Evolutionary conservation across 1,139 yeast species (phyloP).

Genomic region (Scheffersomyces stambukii): DNA sequence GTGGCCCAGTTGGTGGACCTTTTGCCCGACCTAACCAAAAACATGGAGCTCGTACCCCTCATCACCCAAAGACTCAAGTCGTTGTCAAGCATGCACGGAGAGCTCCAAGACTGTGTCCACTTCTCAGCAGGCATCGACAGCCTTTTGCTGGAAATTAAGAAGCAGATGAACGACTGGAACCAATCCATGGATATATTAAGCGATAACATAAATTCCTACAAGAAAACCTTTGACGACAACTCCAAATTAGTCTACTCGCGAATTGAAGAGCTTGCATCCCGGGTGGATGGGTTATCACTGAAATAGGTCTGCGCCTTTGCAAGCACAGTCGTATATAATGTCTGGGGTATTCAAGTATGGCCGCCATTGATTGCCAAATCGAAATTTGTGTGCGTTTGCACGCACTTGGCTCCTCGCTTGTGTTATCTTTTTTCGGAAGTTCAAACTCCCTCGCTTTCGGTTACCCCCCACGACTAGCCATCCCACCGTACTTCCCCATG

Average conservation of each 20-base stretch:
- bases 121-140: slow-evolving; percentile 31
- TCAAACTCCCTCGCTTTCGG: too few relatives aligned
- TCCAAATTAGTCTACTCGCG: slow-evolving; percentile 10
- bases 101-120: slow-evolving; percentile 24
- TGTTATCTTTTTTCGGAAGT: too few relatives aligned
- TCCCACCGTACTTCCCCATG: too few relatives aligned
- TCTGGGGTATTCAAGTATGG: too few relatives aligned
- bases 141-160: slow-evolving; percentile 26
- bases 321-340: too few relatives aligned
- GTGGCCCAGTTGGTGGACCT: slow-evolving; percentile 34
- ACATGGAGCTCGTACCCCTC: slow-evolving; percentile 34
- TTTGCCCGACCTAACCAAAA: slow-evolving; percentile 33
- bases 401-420: too few relatives aligned
- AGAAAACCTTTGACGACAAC: slow-evolving; percentile 13
- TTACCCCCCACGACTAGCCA: too few relatives aligned
- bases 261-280: slow-evolving; percentile 10
- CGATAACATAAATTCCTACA: slow-evolving; percentile 24
- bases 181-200: slow-evolving; percentile 33
- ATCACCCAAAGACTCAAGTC: slow-evolving; percentile 41
- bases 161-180: slow-evolving; percentile 41
- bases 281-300: slow-evolving; percentile 5
- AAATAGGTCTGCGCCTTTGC: too few relatives aligned
- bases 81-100: slow-evolving; percentile 42
- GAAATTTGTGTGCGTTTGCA: too few relatives aligned
- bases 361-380: too few relatives aligned